A percentile compares a stretch with the other conserved stretches of the same genome.
phyloP scores from a whole-genome alignment of 2,329 filamentous ascomycete species.

The Penicillium expansum region DNA sequence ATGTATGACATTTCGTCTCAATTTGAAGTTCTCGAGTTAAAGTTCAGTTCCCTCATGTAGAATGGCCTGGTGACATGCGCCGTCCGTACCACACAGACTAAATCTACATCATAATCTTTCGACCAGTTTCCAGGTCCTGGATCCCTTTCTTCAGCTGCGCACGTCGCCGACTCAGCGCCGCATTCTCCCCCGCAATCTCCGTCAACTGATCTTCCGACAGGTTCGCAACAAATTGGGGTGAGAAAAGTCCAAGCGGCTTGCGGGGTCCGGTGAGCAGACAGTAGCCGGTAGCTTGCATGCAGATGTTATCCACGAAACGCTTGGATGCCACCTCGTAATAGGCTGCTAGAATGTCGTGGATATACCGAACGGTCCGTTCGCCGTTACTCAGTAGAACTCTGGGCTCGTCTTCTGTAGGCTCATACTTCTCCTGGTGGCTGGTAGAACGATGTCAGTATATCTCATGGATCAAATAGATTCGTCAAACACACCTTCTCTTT shows the following conservation, averaged over 20 bases:
- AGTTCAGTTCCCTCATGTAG: neutral
- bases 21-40: neutral
- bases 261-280: conserved; percentile 51
- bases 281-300: conserved; percentile 56
- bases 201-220: conserved; percentile 52
- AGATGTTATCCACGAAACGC: conserved; percentile 63
- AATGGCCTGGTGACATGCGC: neutral
- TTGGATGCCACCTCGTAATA: conserved; percentile 63
- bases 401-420: neutral
- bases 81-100: neutral
- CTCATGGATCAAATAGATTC: neutral
- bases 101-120: neutral
- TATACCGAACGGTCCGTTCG: conserved; percentile 41
- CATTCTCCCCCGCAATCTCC: conserved; percentile 59
- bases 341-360: conserved; percentile 59
- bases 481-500: neutral
- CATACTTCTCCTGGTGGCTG: neutral
- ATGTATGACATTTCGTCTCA: neutral
- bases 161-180: conserved; percentile 19
- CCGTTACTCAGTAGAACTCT: conserved; percentile 14
- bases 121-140: neutral
- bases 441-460: neutral
- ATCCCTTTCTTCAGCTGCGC: neutral
- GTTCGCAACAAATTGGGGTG: conserved; percentile 49
- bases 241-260: conserved; percentile 56